Conservation (phyloP, 2,329 filamentous ascomycete genomes). For the Aspergillus puulaauensis region DNA sequence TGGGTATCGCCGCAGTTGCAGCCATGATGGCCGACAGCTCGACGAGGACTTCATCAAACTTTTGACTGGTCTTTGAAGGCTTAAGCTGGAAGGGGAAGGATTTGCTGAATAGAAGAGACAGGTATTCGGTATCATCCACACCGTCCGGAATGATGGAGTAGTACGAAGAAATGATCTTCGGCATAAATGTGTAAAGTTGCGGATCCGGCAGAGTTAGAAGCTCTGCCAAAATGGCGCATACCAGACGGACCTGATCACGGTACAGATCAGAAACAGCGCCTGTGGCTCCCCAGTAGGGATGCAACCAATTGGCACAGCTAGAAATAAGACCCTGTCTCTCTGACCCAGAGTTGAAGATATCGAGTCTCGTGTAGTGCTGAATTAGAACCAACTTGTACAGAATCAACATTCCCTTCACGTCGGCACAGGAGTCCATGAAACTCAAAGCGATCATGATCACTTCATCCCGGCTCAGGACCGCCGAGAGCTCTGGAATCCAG, state of each 20-base stretch:
- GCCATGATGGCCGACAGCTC: constrained; percentile 88
- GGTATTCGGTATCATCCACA: constrained; percentile 56
- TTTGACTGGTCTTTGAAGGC: constrained; percentile 57
- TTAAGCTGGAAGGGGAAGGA: constrained; percentile 85
- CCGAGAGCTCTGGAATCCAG: constrained; percentile 88
- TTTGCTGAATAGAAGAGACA: constrained; percentile 87
- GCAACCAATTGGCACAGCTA: constrained; percentile 87
- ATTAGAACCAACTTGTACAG: constrained; percentile 91
- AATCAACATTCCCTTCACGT: constrained; percentile 86
- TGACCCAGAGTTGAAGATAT: constrained; percentile 76
- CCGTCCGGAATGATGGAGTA: constrained; percentile 69
- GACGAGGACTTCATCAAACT: constrained; percentile 82
- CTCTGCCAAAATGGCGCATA: constrained; percentile 87
- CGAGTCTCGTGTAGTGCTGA: constrained; percentile 81
- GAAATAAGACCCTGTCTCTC: constrained; percentile 71
- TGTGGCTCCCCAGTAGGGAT: constrained; percentile 84
- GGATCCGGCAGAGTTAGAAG: constrained; percentile 76
- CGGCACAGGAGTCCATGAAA: constrained; percentile 86
- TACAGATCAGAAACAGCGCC: constrained; percentile 77
- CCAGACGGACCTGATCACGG: constrained; percentile 88
- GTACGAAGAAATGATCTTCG: constrained; percentile 89
- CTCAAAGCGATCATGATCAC: constrained; percentile 88
- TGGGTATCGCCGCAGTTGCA: constrained; percentile 71
- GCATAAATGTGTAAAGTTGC: constrained; percentile 84
- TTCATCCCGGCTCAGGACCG: constrained; percentile 75